These are phyloP conservation scores for Lonicera japonica DNA, from an alignment of 129 eudicot species.

Conservation along the genomic window DNA sequence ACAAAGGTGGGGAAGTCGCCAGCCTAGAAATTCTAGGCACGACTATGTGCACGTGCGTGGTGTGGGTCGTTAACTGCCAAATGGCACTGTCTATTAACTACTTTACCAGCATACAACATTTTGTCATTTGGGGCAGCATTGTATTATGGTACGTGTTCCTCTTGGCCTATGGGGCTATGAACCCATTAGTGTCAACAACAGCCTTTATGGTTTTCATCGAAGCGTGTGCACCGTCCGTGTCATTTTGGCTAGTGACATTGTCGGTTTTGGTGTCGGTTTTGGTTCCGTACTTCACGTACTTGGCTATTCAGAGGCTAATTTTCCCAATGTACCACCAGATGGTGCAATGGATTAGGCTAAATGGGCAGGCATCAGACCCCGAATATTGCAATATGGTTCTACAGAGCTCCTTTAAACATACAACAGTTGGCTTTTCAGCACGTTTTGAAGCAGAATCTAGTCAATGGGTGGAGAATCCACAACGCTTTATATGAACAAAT, in stretches of 20 bases:
- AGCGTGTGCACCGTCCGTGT: slow-evolving; percentile 35
- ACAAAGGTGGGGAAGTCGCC: slow-evolving; percentile 36
- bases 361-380: slow-evolving; percentile 29
- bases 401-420: slow-evolving; percentile 27
- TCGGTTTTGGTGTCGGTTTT: slow-evolving; percentile 31
- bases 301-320: slow-evolving; percentile 42
- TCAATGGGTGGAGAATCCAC: slow-evolving; percentile 5
- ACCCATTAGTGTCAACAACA: slow-evolving; percentile 27
- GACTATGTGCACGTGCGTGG: slow-evolving; percentile 50
- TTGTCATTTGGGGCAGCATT: slow-evolving; percentile 55
- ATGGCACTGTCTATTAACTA: slow-evolving; percentile 53
- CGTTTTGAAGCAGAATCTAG: slow-evolving; percentile 16
- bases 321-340: slow-evolving; percentile 44
- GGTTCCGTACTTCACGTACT: slow-evolving; percentile 30
- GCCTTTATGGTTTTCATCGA: slow-evolving; percentile 44
- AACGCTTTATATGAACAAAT: no score
- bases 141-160: slow-evolving; percentile 54
- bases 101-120: slow-evolving; percentile 56
- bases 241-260: slow-evolving; percentile 43
- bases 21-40: slow-evolving; percentile 46
- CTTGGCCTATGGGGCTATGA: slow-evolving; percentile 39
- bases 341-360: slow-evolving; percentile 44
- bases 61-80: slow-evolving; percentile 68
- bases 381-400: slow-evolving; percentile 31
- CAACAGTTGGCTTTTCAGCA: slow-evolving; percentile 35